These are phyloP conservation scores for Taphrina communis DNA, from an alignment of 1,139 yeast species.

Conservation along the genomic window DNA sequence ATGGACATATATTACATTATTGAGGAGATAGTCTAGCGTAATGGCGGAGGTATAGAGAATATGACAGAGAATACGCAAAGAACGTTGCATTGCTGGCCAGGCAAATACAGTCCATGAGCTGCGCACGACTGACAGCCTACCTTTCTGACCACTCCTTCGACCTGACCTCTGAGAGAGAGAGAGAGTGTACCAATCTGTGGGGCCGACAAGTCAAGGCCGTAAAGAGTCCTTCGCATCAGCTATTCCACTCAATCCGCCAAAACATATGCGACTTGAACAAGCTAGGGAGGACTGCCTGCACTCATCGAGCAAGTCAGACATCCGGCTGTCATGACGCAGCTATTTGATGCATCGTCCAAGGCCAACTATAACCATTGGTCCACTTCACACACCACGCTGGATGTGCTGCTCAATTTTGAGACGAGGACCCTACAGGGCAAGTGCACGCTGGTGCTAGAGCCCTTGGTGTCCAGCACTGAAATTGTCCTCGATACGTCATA, in stretches of 20 bases:
- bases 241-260: too few relatives aligned
- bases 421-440: conserved; percentile 61
- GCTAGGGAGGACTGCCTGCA: too few relatives aligned
- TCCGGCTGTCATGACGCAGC: conserved; percentile 13
- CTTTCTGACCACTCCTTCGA: too few relatives aligned
- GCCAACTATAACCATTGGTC: conserved; percentile 24
- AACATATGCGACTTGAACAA: too few relatives aligned
- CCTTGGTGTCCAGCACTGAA: conserved; percentile 49
- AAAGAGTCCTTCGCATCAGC: too few relatives aligned
- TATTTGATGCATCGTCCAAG: conserved; percentile 29
- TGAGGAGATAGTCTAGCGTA: background rate
- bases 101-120: too few relatives aligned
- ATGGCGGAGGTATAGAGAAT: background rate
- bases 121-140: too few relatives aligned
- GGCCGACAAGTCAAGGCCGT: background rate
- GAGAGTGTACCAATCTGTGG: background rate
- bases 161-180: too few relatives aligned
- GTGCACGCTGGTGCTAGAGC: conserved; percentile 59
- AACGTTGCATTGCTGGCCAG: too few relatives aligned
- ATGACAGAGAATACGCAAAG: too few relatives aligned
- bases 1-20: background rate
- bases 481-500: conserved; percentile 73
- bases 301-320: too few relatives aligned
- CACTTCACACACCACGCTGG: conserved; percentile 24
- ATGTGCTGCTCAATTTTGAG: conserved; percentile 58